Evolutionary conservation across 352 stramenopile genomes (phyloP).

Genomic region (Phytopythium ostracodes): DNA sequence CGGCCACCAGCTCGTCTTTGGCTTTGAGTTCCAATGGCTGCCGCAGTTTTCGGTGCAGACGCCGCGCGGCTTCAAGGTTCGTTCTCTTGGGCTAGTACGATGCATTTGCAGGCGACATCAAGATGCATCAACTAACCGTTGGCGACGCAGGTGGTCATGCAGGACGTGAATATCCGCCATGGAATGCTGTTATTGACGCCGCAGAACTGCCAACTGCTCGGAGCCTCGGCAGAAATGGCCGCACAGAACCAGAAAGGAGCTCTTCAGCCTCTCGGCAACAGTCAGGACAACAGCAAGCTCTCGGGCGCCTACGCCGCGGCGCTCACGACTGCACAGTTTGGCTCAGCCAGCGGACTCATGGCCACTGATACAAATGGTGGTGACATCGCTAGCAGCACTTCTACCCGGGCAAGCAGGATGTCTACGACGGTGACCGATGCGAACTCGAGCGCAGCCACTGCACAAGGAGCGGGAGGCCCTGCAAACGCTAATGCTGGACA

Average conservation of each 20-base stretch:
- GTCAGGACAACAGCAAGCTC: slow-evolving; percentile 14
- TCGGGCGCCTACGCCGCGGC: slow-evolving; percentile 55
- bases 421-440: too few relatives aligned
- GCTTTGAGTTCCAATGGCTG: slow-evolving; percentile 66
- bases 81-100: neutral
- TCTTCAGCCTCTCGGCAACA: slow-evolving; percentile 6
- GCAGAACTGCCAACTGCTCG: slow-evolving; percentile 61
- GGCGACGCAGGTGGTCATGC: slow-evolving; percentile 36
- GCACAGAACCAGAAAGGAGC: slow-evolving; percentile 11
- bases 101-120: too few relatives aligned
- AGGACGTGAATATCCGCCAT: slow-evolving; percentile 66
- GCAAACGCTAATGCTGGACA: too few relatives aligned
- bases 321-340: slow-evolving; percentile 43
- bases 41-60: slow-evolving; percentile 50
- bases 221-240: slow-evolving; percentile 24
- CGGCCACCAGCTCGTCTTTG: slow-evolving; percentile 66
- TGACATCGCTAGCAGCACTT: too few relatives aligned
- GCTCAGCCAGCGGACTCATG: neutral
- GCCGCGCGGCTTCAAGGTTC: slow-evolving; percentile 54
- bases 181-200: slow-evolving; percentile 67
- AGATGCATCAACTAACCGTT: neutral
- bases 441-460: slow-evolving; percentile 4
- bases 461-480: slow-evolving; percentile 7
- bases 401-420: too few relatives aligned
- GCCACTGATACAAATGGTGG: neutral